phyloP scores from a whole-genome alignment of 1,284 basidiomycete genomes.

The Apiotrichum gracile region DNA sequence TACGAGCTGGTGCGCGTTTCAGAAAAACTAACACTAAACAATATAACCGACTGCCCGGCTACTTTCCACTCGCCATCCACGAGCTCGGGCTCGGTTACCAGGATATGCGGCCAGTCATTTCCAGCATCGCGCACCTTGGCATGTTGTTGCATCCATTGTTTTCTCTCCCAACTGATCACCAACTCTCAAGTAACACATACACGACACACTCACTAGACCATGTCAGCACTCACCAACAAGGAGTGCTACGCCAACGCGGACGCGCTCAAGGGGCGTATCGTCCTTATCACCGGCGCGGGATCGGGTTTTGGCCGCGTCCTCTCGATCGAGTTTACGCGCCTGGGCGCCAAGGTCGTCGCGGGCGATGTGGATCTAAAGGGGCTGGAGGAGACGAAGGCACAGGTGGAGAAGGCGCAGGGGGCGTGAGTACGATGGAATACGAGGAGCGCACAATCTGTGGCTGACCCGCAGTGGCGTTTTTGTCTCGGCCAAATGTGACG shows the following conservation, averaged over 20 bases:
- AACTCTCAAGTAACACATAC: no score
- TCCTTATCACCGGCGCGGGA: slow-evolving; percentile 1
- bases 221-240: neutral
- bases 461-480: neutral
- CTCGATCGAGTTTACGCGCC: neutral
- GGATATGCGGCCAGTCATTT: no score
- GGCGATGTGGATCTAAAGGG: slow-evolving; percentile 1
- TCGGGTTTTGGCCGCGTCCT: slow-evolving; percentile 1
- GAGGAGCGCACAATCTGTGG: no score
- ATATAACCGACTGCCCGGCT: no score
- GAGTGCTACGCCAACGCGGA: neutral
- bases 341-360: slow-evolving; percentile 1
- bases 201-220: neutral
- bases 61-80: no score
- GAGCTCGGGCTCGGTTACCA: no score
- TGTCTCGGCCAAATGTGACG: slow-evolving; percentile 19
- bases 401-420: slow-evolving; percentile 22
- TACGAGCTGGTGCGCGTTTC: no score
- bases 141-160: no score
- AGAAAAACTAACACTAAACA: no score
- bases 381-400: neutral
- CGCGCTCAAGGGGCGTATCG: slow-evolving; percentile 36
- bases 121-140: no score
- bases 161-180: no score
- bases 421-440: neutral